phyloP scores from a whole-genome alignment of 106 monocot species.

The Allium sativum region DNA sequence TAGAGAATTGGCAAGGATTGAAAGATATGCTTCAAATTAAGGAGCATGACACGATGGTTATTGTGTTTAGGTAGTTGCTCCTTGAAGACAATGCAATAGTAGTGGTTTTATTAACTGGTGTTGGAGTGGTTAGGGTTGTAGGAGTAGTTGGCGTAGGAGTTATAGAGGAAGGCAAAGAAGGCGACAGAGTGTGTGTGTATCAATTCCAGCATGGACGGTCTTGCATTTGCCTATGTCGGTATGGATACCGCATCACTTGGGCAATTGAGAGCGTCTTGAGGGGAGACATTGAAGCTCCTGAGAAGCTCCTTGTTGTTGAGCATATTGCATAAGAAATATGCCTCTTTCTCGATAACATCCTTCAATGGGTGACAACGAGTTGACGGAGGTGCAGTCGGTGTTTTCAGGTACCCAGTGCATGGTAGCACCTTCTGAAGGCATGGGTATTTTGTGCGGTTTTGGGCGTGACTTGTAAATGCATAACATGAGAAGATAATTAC shows the following conservation, averaged over 20 bases:
- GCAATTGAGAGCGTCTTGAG: slow-evolving; percentile 1
- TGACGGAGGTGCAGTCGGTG: not conserved
- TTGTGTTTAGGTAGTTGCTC: too few species aligned
- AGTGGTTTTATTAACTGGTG: too few species aligned
- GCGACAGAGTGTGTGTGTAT: too few species aligned
- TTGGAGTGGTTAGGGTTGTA: too few species aligned
- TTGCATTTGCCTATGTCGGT: slow-evolving; percentile 2
- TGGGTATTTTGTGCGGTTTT: not conserved
- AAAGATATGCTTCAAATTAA: too few species aligned
- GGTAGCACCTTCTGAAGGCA: slow-evolving; percentile 13
- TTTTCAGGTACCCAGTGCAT: slow-evolving; percentile 2
- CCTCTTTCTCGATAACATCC: slow-evolving; percentile 7
- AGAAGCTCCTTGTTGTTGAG: slow-evolving; percentile 11
- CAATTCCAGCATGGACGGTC: too few species aligned
- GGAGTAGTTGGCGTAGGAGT: too few species aligned
- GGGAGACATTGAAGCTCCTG: slow-evolving; percentile 5
- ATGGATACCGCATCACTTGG: not conserved
- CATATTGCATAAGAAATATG: slow-evolving; percentile 15
- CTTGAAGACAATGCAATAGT: too few species aligned
- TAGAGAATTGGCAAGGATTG: too few species aligned
- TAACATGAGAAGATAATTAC: not conserved
- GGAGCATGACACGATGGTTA: too few species aligned
- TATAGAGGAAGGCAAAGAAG: too few species aligned
- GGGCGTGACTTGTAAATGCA: not conserved
- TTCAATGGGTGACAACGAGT: slow-evolving; percentile 15